Evolutionary conservation across 495 filamentous ascomycete species (phyloP).

Genomic region (Viridothelium virens): DNA sequence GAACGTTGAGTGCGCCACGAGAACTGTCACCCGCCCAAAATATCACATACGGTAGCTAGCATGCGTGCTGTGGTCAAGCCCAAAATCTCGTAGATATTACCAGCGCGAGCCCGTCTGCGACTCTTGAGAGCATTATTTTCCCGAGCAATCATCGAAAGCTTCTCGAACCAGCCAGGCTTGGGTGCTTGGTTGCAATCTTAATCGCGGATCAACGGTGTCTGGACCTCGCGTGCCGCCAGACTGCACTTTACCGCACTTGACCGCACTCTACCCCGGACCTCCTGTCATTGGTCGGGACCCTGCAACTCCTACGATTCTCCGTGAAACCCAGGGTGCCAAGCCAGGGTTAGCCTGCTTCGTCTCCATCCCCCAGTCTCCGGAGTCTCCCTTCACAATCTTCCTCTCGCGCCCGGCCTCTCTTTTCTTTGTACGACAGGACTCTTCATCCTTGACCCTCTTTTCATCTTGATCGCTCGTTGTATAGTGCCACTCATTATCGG

Average conservation of each 20-base stretch:
- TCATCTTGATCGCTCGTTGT: conserved; percentile 2
- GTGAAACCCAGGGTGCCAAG: background rate
- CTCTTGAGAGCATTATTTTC: background rate
- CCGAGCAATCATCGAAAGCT: background rate
- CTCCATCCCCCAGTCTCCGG: background rate
- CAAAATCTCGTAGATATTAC: background rate
- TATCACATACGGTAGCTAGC: background rate
- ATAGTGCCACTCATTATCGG: background rate
- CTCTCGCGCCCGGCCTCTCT: conserved; percentile 2
- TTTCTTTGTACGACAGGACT: background rate
- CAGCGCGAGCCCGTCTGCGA: background rate
- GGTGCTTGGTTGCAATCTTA: background rate
- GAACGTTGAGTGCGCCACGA: background rate
- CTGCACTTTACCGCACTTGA: too few relatives aligned
- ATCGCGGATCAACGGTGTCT: background rate
- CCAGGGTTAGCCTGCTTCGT: conserved; percentile 3
- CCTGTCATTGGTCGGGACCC: background rate
- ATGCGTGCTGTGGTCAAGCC: too few relatives aligned
- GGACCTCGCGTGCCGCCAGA: background rate
- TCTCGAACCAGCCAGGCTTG: background rate
- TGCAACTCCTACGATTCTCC: background rate
- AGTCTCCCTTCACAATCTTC: conserved; percentile 11
- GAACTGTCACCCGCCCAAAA: background rate
- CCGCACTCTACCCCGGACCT: background rate
- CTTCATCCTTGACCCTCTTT: background rate